A percentile compares a stretch with the other conserved stretches of the same genome.
Evolutionary conservation across 1,139 yeast genomes (phyloP).

Genomic region (Candida tropicalis): DNA sequence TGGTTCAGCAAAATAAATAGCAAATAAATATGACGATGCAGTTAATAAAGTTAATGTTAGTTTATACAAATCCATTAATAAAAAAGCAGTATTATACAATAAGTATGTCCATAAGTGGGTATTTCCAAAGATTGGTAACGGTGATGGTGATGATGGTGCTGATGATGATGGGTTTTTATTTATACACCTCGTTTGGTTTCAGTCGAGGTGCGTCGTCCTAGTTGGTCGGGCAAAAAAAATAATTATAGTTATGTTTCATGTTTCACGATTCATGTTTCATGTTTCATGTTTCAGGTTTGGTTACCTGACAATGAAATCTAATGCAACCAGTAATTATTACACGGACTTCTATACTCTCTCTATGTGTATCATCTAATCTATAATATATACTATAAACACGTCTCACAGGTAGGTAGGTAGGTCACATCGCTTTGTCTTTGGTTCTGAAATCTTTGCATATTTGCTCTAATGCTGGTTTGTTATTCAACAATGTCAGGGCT

Average conservation of each 20-base stretch:
- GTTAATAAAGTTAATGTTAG: conserved; percentile 23
- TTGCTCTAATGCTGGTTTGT: conserved; percentile 28
- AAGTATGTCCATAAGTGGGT: too few relatives aligned
- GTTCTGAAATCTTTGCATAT: conserved; percentile 18
- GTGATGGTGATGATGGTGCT: neutral
- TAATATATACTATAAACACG: neutral
- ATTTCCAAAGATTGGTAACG: neutral
- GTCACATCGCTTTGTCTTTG: neutral
- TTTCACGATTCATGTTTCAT: too few relatives aligned
- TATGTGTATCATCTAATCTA: neutral
- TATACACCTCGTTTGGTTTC: too few relatives aligned
- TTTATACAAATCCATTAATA: neutral
- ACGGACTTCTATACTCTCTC: neutral
- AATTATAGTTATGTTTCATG: too few relatives aligned
- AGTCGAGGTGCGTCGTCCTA: too few relatives aligned
- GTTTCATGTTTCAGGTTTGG: too few relatives aligned
- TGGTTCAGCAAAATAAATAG: conserved; percentile 37
- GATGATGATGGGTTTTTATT: neutral
- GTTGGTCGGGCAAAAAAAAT: too few relatives aligned
- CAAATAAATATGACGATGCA: conserved; percentile 46
- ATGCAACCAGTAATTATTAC: too few relatives aligned
- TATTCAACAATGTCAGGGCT: conserved; percentile 47
- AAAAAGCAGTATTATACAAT: too few relatives aligned
- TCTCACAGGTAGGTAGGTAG: too few relatives aligned
- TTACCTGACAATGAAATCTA: too few relatives aligned